Conservation (phyloP, 139 green algal genomes). For the Choricystis sp. region DNA sequence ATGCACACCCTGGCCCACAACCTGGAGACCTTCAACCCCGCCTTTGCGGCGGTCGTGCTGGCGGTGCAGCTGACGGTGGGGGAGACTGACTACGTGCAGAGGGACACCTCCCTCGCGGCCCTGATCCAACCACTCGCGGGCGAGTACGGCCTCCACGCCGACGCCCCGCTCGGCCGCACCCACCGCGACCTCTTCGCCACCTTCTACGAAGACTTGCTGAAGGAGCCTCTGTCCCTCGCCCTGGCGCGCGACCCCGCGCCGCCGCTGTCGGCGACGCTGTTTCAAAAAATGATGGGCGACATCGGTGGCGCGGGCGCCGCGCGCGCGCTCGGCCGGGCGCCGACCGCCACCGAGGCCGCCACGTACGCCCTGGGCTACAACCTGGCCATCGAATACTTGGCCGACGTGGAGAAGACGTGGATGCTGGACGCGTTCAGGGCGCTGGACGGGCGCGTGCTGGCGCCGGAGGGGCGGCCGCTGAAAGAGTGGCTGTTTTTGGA, state of each 20-base stretch:
- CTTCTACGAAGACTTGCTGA: conserved; percentile 55
- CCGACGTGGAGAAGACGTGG: conserved; percentile 87
- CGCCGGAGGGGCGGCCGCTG: conserved; percentile 15
- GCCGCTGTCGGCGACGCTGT: conserved; percentile 34
- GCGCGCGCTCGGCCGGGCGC: conserved; percentile 19
- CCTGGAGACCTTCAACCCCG: conserved; percentile 89
- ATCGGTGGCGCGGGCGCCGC: conserved; percentile 26
- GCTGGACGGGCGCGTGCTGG: conserved; percentile 39
- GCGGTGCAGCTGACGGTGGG: conserved; percentile 62
- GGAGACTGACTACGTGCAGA: conserved; percentile 53
- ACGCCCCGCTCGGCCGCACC: conserved; percentile 42
- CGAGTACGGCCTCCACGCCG: conserved; percentile 88
- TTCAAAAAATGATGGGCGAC: conserved; percentile 60
- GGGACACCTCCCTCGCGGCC: conserved; percentile 67
- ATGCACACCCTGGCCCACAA: conserved; percentile 83
- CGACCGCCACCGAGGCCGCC: conserved; percentile 17
- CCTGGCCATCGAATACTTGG: conserved; percentile 86
- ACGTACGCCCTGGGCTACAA: conserved; percentile 86
- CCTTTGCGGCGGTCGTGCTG: conserved; percentile 75
- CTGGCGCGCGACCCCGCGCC: conserved; percentile 34
- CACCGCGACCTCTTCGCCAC: conserved; percentile 77
- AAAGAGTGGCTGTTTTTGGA: conserved; percentile 79
- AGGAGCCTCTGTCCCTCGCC: conserved; percentile 36
- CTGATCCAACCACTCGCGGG: conserved; percentile 83
- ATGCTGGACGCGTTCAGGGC: conserved; percentile 75